Evolutionary conservation across 164 flowering plant species (phyloP), one percentile per base, ranked within the genome.

Genomic region (Saururus chinensis): DNA sequence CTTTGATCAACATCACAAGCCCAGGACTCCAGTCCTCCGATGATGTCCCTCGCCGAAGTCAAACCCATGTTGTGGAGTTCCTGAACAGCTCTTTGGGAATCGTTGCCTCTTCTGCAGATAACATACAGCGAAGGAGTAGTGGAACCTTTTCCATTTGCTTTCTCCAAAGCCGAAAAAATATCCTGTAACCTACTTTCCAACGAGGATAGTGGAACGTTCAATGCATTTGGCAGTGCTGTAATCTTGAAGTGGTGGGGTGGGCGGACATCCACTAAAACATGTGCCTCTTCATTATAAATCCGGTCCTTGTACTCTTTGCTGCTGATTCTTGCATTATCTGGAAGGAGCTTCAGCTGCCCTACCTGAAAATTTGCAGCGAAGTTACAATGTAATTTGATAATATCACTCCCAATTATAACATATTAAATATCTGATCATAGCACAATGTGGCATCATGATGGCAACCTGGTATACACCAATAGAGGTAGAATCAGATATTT

Each of bases 21-120:
- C 98, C 98, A 93, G 4, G 91, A 81, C 64, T 84, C 95, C 49
- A 93, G 61, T 19, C 98, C 98, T 3, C 97, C 98, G 55, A 85
- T 59, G 35, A 93, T 83, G 66, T 90, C 97, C 69, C 59, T 82
- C 19, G 95, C 96, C 13, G 83, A 69, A 58, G 77, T 65, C 59
- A 84, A 83, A 35, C 97, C 97, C 80, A 73, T 53, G 51, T 81
- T 72, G 66, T 78, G 96, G 56, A 93, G 90, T 57, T 35, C 67
- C 45, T 86, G 71, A 53, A 90, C 95, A 35, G 97, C 98, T 66
- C 89, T 85, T 66, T 93, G 98, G 17, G 98, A 93, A 74, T 93
- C 98, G 64, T 93, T 93, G 24, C 98, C 98, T 74, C 98, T 77
- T 74, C 98, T 78, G 58, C 98, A 90, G 9, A 93, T 62, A 8